phyloP scores from a whole-genome alignment of 257 asterid species.

The Gentiana macrophylla region DNA sequence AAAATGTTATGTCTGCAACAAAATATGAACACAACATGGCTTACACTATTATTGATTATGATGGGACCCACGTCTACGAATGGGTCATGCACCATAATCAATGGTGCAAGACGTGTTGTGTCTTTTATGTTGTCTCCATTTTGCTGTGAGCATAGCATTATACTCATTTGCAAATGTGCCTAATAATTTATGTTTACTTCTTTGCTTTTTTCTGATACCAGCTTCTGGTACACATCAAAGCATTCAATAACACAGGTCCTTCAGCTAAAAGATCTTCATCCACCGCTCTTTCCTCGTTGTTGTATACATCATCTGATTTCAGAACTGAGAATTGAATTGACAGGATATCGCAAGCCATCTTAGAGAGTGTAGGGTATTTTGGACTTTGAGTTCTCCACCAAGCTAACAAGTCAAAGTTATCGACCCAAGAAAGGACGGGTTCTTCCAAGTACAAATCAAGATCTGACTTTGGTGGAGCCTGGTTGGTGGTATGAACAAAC shows the following conservation, averaged over 20 bases:
- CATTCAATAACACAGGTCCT: constrained; percentile 5
- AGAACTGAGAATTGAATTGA: constrained; percentile 15
- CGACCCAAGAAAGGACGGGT: constrained; percentile 4
- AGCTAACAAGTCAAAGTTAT: constrained; percentile 4
- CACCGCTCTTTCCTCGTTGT: constrained; percentile 3
- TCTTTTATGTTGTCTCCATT: too few relatives aligned
- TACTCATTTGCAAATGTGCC: too few relatives aligned
- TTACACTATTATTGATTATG: too few relatives aligned
- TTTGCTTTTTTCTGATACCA: constrained; percentile 6
- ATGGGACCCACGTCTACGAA: too few relatives aligned
- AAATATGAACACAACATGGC: too few relatives aligned
- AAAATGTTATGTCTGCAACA: too few relatives aligned
- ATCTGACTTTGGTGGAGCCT: not conserved
- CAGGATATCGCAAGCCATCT: not conserved
- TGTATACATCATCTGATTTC: constrained; percentile 8
- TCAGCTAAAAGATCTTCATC: not conserved
- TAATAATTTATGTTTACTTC: not conserved
- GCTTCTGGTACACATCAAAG: constrained; percentile 14
- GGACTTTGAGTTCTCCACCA: too few relatives aligned
- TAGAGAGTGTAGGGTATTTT: too few relatives aligned
- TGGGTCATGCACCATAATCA: too few relatives aligned
- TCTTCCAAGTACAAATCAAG: not conserved
- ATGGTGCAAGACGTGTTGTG: too few relatives aligned
- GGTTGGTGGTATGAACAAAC: not conserved
- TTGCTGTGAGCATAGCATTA: too few relatives aligned